phyloP scores from a whole-genome alignment of 2,329 filamentous ascomycete genomes.

The Aspergillus piperis region DNA sequence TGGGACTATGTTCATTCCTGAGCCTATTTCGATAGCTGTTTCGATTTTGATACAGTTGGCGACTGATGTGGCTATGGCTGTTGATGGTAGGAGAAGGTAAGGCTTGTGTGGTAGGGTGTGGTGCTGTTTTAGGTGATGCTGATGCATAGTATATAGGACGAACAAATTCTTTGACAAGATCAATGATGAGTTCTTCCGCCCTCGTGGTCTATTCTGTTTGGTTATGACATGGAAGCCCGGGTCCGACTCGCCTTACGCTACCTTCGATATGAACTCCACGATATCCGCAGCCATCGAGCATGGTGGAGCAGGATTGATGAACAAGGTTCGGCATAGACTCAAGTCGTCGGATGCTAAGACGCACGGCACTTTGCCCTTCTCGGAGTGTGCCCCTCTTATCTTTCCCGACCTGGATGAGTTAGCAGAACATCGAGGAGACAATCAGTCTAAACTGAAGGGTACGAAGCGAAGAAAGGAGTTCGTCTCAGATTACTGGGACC shows the following conservation, averaged over 20 bases:
- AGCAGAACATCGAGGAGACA: neutral
- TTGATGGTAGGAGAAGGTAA: conserved; percentile 6
- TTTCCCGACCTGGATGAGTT: conserved; percentile 9
- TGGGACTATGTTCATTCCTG: neutral
- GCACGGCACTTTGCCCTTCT: conserved; percentile 1
- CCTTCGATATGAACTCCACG: conserved; percentile 3
- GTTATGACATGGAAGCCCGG: conserved; percentile 9
- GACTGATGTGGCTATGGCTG: conserved; percentile 10
- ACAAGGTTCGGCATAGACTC: neutral
- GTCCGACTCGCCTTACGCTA: neutral
- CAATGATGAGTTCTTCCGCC: conserved; percentile 12
- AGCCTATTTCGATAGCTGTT: conserved; percentile 1
- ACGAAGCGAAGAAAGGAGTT: conserved; percentile 6
- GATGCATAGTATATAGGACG: neutral
- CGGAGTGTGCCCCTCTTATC: conserved; percentile 1
- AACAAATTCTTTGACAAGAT: conserved; percentile 11
- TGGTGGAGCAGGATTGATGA: neutral
- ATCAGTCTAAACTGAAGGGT: neutral
- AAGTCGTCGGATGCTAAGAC: conserved; percentile 2
- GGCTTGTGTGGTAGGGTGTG: neutral
- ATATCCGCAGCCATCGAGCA: neutral
- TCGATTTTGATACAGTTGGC: conserved; percentile 7
- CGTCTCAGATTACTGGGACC: conserved; percentile 9
- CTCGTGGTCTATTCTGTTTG: conserved; percentile 11
- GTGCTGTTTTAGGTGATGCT: neutral